Percentiles rank a stretch among this genome's conserved stretches.
Evolutionary conservation across 148 eudicot species (phyloP).

Genomic region (Suaeda aralocaspica): DNA sequence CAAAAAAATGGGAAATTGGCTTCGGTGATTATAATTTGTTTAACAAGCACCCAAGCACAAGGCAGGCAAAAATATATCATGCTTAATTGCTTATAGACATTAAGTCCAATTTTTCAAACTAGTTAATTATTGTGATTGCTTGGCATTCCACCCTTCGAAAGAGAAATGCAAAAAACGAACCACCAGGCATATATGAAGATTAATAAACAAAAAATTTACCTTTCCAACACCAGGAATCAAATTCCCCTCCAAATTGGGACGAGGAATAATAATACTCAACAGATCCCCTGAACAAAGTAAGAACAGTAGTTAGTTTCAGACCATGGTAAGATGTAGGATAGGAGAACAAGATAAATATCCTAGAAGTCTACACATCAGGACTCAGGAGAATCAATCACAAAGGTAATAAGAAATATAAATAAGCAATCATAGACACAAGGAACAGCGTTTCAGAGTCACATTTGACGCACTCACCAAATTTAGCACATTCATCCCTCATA

Average conservation of each 20-base stretch:
- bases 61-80: no score
- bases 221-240: constrained; percentile 73
- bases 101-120: no score
- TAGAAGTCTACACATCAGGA: not conserved
- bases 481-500: constrained; percentile 82
- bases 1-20: not conserved
- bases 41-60: no score
- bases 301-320: constrained; percentile 9
- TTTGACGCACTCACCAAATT: constrained; percentile 56
- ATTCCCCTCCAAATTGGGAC: constrained; percentile 56
- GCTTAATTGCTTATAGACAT: no score
- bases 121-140: no score
- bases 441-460: not conserved
- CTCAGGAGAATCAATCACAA: not conserved
- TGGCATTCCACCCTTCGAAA: no score
- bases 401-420: not conserved
- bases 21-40: no score
- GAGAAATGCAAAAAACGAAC: no score
- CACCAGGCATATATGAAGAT: no score
- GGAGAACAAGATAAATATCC: not conserved
- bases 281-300: constrained; percentile 51
- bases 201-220: constrained; percentile 63
- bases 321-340: not conserved
- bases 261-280: constrained; percentile 68
- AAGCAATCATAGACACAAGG: constrained; percentile 1